Evolutionary conservation across 257 asterid genomes (phyloP).

Genomic region (Primulina tabacum): DNA sequence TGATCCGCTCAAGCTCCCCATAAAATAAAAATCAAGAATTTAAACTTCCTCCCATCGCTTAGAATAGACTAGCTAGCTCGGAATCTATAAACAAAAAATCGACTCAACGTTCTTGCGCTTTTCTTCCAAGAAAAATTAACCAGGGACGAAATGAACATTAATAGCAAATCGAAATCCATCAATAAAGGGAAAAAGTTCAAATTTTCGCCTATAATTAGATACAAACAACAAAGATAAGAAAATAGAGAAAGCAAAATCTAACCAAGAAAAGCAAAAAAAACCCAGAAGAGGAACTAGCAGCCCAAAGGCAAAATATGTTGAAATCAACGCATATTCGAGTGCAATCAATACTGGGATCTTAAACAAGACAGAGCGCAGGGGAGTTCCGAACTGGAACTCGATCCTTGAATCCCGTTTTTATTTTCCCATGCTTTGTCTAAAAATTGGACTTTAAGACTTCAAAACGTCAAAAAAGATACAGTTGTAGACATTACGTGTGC

Average conservation of each 20-base stretch:
- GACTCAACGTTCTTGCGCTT: slow-evolving; percentile 13
- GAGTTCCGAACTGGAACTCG: slow-evolving; percentile 45
- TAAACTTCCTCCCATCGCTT: not conserved
- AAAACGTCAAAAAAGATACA: not conserved
- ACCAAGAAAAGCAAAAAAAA: slow-evolving; percentile 40
- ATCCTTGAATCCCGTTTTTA: slow-evolving; percentile 40
- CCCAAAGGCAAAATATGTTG: slow-evolving; percentile 8
- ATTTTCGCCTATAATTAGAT: not conserved
- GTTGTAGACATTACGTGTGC: not conserved
- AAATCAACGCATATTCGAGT: slow-evolving; percentile 36
- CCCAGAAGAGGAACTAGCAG: slow-evolving; percentile 33
- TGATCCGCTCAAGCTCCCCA: not conserved
- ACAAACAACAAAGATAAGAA: not conserved
- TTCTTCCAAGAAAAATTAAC: not conserved
- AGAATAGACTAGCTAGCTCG: slow-evolving; percentile 12
- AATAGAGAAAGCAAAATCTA: slow-evolving; percentile 22
- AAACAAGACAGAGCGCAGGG: slow-evolving; percentile 21
- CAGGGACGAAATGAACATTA: not conserved
- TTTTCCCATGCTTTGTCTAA: no score
- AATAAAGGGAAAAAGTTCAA: not conserved
- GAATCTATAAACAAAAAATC: slow-evolving; percentile 4
- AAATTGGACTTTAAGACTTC: no score
- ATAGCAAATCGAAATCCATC: slow-evolving; percentile 2
- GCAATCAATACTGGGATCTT: slow-evolving; percentile 28
- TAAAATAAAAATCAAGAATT: no score